Base-by-base conservation (phyloP, 2,329 filamentous ascomycete species). In the Sporothrix protearum region DNA sequence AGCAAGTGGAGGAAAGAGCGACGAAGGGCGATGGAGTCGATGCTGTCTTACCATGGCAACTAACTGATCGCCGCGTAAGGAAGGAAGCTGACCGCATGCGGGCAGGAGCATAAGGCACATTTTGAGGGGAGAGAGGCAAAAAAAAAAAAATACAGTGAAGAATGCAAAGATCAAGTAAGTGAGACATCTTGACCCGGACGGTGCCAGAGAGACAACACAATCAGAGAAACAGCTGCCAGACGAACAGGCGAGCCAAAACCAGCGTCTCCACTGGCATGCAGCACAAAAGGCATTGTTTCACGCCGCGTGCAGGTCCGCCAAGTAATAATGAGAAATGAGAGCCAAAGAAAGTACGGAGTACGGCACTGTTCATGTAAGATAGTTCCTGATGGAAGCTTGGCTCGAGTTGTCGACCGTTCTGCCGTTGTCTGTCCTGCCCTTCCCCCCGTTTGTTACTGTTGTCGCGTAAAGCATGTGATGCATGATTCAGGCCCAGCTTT, bases 221-320 rank as follows among this genome's bases (percentile, higher is more conserved):
- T 14, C 28, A n/a, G 57, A 39, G 42, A 19, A 14, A 16, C 19
- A 59, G 51, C 67, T 59, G 49, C 49, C 66, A 57, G 66, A 28
- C 64, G 33, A n/a, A 25, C 36, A 47, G 42, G 19, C 42, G 39
- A 42, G 12, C 39, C 49, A 47, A 55, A 47, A 28, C 64, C 33
- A 12, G 42, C 36, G 59, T 64, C 30, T 39, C 67, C 67, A 45
- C 39, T 57, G 36, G 66, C 49, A 69, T 69, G 51, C 33, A 69
- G 49, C 9, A 53, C 1, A 49, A 53, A 25, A 47, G 33, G 67
- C 22, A 25, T 33, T 68, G 64, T 68, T 47, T 53, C 64, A 68
- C 64, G 30, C 64, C 64, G 30, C 47, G 64, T 53, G 28, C 19
- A 53, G 64, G 30, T 53, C 64, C 64, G 64, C 22, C 14, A 36